Evolutionary conservation across 805 yeast species (phyloP).

Genomic region (Blastobotrys americana): DNA sequence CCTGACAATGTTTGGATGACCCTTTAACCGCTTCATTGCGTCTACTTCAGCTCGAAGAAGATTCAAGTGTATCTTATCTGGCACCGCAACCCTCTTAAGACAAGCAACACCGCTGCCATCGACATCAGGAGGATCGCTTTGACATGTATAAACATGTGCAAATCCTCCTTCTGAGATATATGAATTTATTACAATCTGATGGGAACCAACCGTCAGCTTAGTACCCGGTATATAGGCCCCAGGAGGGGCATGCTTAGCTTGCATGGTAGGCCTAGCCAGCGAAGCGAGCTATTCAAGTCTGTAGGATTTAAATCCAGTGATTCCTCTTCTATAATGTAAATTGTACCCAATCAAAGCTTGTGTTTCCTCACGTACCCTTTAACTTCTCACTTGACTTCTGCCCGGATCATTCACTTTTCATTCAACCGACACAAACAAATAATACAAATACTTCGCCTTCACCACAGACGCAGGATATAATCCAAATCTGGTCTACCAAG

Average conservation of each 20-base stretch:
- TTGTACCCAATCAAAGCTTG: too few species aligned
- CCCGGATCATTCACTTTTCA: too few species aligned
- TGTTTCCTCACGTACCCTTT: too few species aligned
- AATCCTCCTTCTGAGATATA: conserved; percentile 87
- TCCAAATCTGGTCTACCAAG: too few species aligned
- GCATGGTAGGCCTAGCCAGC: too few species aligned
- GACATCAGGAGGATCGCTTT: conserved; percentile 49
- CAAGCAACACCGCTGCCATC: conserved; percentile 59
- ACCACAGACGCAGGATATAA: too few species aligned
- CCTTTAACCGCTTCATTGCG: conserved; percentile 85
- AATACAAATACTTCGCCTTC: too few species aligned
- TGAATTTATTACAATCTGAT: conserved; percentile 56
- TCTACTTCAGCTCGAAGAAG: conserved; percentile 90
- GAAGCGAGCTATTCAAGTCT: too few species aligned
- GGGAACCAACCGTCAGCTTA: conserved; percentile 74
- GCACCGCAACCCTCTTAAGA: conserved; percentile 90
- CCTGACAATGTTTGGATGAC: conserved; percentile 72
- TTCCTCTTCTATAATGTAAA: too few species aligned
- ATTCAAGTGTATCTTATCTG: conserved; percentile 77
- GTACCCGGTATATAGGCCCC: conserved; percentile 75
- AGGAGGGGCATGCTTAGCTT: conserved; percentile 35
- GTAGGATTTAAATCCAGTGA: too few species aligned
- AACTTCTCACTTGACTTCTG: too few species aligned
- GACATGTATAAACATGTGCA: conserved; percentile 87
- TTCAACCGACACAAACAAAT: too few species aligned